A percentile compares a stretch with the other conserved stretches of the same genome.
These are phyloP conservation scores for Pelagophyceae sp. DNA, from an alignment of 352 stramenopile genomes.

Conservation along the genomic window DNA sequence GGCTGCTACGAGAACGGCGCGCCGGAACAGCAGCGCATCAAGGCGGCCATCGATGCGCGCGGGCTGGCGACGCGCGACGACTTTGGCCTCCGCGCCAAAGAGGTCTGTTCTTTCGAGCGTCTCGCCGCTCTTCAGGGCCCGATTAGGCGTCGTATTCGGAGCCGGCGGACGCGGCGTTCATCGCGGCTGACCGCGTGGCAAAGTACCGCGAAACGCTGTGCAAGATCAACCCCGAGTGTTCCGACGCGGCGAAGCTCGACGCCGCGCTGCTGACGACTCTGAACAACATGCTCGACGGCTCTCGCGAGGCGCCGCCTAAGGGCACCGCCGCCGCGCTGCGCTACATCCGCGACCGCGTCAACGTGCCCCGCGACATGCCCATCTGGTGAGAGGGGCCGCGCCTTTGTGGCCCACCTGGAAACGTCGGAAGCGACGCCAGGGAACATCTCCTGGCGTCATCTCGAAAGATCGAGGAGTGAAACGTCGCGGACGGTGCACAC, in stretches of 20 bases:
- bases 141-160: background rate
- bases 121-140: too few species aligned
- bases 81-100: too few species aligned
- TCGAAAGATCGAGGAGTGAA: too few species aligned
- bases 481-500: too few species aligned
- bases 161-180: background rate
- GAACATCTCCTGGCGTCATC: too few species aligned
- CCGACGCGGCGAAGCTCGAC: slow-evolving; percentile 25
- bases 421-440: too few species aligned
- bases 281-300: slow-evolving; percentile 22
- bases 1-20: background rate
- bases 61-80: background rate
- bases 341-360: slow-evolving; percentile 30
- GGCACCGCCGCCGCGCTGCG: slow-evolving; percentile 24
- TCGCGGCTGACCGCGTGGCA: slow-evolving; percentile 9
- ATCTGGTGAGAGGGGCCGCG: too few species aligned
- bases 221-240: slow-evolving; percentile 6
- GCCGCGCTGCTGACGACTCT: slow-evolving; percentile 23
- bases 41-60: slow-evolving; percentile 15
- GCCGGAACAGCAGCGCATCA: background rate
- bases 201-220: background rate
- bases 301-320: slow-evolving; percentile 5
- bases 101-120: too few species aligned
- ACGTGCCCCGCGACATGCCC: slow-evolving; percentile 30
- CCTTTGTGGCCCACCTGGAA: too few species aligned